phyloP scores from a whole-genome alignment of 768 basidiomycete species.

The Collybia mongolica region DNA sequence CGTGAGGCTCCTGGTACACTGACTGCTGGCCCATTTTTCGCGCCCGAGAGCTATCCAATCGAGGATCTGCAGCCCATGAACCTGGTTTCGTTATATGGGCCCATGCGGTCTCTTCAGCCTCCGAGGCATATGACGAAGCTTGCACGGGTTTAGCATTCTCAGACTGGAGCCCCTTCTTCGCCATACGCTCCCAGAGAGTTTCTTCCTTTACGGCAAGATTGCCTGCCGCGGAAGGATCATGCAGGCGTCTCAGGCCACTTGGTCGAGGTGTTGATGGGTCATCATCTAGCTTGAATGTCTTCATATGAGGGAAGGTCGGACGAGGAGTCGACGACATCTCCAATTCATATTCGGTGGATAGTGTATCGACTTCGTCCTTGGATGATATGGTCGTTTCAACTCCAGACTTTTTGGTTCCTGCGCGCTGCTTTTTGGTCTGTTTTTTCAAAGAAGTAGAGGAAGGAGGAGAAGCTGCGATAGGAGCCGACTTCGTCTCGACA shows the following conservation, averaged over 20 bases:
- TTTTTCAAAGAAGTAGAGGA: conserved; percentile 22
- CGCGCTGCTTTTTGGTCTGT: conserved; percentile 29
- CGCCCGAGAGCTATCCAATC: too few relatives aligned
- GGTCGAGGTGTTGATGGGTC: conserved; percentile 4
- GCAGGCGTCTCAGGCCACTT: conserved; percentile 4
- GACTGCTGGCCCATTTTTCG: too few relatives aligned
- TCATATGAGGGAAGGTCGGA: neutral
- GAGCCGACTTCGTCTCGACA: conserved; percentile 1
- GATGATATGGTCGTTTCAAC: conserved; percentile 4
- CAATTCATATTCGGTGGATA: conserved; percentile 3
- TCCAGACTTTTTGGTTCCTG: conserved; percentile 18
- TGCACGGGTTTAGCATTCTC: neutral
- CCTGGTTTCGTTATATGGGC: conserved; percentile 4
- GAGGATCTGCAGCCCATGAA: neutral
- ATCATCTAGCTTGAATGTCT: conserved; percentile 1
- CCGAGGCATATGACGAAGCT: neutral
- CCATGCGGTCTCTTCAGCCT: conserved; percentile 9
- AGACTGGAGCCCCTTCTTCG: conserved; percentile 2
- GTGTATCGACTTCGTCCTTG: conserved; percentile 16
- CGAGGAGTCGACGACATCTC: conserved; percentile 1
- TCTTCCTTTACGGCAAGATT: conserved; percentile 2
- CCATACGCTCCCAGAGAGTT: conserved; percentile 8
- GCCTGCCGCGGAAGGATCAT: neutral
- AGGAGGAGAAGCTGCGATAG: conserved; percentile 4
- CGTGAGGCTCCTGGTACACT: too few relatives aligned